Evolutionary conservation across 2,329 filamentous ascomycete genomes (phyloP).

Genomic region (Monilinia vaccinii-corymbosi): DNA sequence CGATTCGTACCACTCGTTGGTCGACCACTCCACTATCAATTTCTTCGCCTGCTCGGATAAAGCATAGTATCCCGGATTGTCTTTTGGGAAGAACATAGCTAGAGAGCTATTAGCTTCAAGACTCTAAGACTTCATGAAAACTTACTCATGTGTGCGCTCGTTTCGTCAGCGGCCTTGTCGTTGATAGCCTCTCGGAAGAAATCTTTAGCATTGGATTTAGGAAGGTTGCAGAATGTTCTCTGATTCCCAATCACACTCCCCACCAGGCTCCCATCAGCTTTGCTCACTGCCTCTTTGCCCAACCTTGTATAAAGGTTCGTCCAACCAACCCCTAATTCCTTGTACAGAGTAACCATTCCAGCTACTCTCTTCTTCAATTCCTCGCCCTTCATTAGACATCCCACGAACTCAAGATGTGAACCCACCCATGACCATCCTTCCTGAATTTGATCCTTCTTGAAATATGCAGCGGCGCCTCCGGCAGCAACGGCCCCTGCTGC

Average conservation of each 20-base stretch:
- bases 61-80: conserved; percentile 64
- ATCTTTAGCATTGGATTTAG: conserved; percentile 44
- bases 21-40: conserved; percentile 55
- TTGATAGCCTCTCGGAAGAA: conserved; percentile 68
- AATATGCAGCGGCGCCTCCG: conserved; percentile 76
- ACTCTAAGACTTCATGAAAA: conserved; percentile 14
- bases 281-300: conserved; percentile 54
- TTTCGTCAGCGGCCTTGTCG: conserved; percentile 70
- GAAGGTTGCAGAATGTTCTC: conserved; percentile 83
- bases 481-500: conserved; percentile 75
- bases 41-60: conserved; percentile 58
- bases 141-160: conserved; percentile 66
- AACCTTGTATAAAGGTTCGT: conserved; percentile 82
- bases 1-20: conserved; percentile 57
- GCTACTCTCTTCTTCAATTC: conserved; percentile 68
- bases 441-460: conserved; percentile 71
- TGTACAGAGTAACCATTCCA: conserved; percentile 55
- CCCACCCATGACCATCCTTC: conserved; percentile 74
- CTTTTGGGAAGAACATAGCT: conserved; percentile 64
- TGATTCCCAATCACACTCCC: conserved; percentile 55
- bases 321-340: conserved; percentile 64
- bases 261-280: conserved; percentile 40
- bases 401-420: conserved; percentile 89
- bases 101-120: conserved; percentile 9
- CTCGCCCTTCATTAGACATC: conserved; percentile 74